Conservation (phyloP, 345 rosid genomes). For the Pugionium cornutum region DNA sequence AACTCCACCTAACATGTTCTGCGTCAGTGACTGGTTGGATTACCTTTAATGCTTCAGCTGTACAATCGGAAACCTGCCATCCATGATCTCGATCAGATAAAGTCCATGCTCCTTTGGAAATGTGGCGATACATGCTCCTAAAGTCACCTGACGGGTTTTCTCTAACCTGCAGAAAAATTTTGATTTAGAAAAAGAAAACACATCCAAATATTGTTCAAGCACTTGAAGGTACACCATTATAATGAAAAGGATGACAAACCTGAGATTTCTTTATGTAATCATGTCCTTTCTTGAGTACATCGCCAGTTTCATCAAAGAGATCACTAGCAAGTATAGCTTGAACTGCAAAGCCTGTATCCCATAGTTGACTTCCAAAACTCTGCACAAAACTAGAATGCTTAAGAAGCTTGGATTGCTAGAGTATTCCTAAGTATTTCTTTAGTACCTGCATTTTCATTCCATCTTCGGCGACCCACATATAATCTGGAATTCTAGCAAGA, state of each 20-base stretch:
- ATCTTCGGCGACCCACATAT: constrained; percentile 74
- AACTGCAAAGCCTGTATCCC: constrained; percentile 65
- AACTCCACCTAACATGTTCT: constrained; percentile 3
- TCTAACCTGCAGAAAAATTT: constrained; percentile 41
- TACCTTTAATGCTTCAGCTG: constrained; percentile 69
- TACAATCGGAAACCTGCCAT: constrained; percentile 77
- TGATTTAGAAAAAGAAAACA: not conserved
- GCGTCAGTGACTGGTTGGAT: not conserved
- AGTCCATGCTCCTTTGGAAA: constrained; percentile 68
- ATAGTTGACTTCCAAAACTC: constrained; percentile 63
- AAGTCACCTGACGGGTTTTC: constrained; percentile 63
- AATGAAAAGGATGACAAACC: constrained; percentile 35
- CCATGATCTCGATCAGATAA: constrained; percentile 68
- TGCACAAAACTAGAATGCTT: constrained; percentile 19
- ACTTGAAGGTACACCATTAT: not conserved
- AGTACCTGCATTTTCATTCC: constrained; percentile 66
- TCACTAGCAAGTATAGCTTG: constrained; percentile 60
- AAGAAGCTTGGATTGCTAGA: not conserved
- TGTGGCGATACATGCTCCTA: constrained; percentile 62
- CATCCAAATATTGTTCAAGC: not conserved
- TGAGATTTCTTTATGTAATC: constrained; percentile 59
- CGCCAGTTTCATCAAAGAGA: constrained; percentile 43
- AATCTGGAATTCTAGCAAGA: constrained; percentile 65
- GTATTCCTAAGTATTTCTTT: not conserved
- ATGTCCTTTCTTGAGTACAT: constrained; percentile 60